These are phyloP conservation scores for Neurospora sp. DNA, from an alignment of 495 filamentous ascomycete species.

Conservation along the genomic window DNA sequence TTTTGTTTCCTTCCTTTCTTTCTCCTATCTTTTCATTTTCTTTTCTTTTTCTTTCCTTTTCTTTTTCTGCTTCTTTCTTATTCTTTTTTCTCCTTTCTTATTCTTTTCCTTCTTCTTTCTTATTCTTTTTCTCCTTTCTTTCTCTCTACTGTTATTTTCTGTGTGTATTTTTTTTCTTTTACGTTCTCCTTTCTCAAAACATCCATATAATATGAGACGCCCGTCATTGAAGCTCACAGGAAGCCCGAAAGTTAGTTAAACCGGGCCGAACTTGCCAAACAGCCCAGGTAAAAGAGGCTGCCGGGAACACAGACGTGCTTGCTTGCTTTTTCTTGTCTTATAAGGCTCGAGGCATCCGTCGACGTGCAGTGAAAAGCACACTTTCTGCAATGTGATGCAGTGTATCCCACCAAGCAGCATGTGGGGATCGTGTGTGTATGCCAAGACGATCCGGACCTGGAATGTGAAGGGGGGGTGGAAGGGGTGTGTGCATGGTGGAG, in stretches of 20 bases:
- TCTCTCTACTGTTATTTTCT: too few species aligned
- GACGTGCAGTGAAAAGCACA: background rate
- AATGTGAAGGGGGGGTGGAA: background rate
- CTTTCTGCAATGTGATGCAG: background rate
- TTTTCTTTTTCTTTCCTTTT: background rate
- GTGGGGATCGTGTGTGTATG: background rate
- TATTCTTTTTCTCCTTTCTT: background rate
- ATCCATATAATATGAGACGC: background rate
- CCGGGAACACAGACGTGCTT: background rate
- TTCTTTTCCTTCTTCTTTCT: background rate
- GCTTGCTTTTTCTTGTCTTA: background rate
- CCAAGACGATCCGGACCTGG: background rate
- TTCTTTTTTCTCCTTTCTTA: background rate
- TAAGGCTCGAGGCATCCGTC: background rate
- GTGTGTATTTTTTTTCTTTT: background rate
- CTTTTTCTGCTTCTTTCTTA: background rate
- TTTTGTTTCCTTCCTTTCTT: background rate
- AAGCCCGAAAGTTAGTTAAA: too few species aligned
- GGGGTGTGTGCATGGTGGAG: background rate
- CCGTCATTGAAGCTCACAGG: too few species aligned
- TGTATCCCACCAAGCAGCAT: background rate
- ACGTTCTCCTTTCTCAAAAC: background rate
- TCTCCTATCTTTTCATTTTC: background rate
- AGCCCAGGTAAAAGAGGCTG: background rate
- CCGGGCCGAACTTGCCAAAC: background rate